Percentiles rank a stretch among this genome's conserved stretches.
These are phyloP conservation scores for Calonectria fujianensis DNA, from an alignment of 2,329 filamentous ascomycete species.

Conservation along the genomic window DNA sequence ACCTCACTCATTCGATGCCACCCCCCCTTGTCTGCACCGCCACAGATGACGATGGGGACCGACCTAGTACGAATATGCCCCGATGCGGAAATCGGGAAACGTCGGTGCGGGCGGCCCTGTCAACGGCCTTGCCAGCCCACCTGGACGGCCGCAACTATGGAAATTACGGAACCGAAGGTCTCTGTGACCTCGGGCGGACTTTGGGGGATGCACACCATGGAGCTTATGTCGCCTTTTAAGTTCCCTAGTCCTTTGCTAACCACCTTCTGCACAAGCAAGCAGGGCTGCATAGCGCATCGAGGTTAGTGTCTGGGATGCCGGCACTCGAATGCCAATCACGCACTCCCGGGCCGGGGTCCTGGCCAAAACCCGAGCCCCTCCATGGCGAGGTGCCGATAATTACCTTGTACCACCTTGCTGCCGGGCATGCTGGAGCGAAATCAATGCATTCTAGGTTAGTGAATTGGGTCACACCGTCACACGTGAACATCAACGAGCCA, in stretches of 20 bases:
- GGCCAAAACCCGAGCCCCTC: slow-evolving; percentile 13
- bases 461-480: neutral
- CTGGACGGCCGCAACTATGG: neutral
- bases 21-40: slow-evolving; percentile 23
- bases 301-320: slow-evolving; percentile 10
- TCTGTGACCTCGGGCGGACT: neutral
- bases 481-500: neutral
- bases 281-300: slow-evolving; percentile 14
- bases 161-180: slow-evolving; percentile 4
- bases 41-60: slow-evolving; percentile 1
- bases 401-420: neutral
- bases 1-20: neutral
- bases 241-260: neutral
- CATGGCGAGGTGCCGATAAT: slow-evolving; percentile 28
- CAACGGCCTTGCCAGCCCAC: neutral
- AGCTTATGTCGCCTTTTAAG: neutral
- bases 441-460: neutral
- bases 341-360: slow-evolving; percentile 12
- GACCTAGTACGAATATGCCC: neutral
- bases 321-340: slow-evolving; percentile 29
- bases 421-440: neutral
- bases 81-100: slow-evolving; percentile 9
- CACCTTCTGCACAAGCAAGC: slow-evolving; percentile 4
- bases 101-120: neutral
- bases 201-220: neutral